A percentile compares a stretch with the other conserved stretches of the same genome.
phyloP scores from a whole-genome alignment of 148 eudicot genomes.

The Chenopodium album region DNA sequence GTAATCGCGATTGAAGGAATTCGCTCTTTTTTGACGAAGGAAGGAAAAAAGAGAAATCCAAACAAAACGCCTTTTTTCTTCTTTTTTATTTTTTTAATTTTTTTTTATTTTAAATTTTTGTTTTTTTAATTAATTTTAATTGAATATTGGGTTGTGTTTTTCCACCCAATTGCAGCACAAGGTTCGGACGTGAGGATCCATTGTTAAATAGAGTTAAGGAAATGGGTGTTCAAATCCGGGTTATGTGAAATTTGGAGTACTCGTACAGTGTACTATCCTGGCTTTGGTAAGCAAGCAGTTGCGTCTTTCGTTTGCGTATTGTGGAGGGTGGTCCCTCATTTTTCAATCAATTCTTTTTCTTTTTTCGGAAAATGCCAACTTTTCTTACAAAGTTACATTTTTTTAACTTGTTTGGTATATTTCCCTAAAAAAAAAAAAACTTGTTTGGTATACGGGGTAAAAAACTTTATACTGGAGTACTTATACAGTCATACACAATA shows the following conservation, averaged over 20 bases:
- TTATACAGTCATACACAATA: no score
- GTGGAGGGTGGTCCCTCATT: not conserved
- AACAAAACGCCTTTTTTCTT: not conserved
- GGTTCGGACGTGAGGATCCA: constrained; percentile 30
- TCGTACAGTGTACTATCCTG: no score
- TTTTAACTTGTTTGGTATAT: no score
- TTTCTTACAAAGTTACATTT: no score
- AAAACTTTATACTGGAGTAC: no score
- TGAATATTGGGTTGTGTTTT: no score
- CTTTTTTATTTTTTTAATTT: not conserved
- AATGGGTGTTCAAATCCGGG: constrained; percentile 29
- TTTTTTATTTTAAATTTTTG: not conserved
- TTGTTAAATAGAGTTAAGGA: constrained; percentile 27
- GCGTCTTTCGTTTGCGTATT: constrained; percentile 16
- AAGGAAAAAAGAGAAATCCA: not conserved
- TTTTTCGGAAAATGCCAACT: not conserved
- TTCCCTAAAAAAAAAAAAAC: no score
- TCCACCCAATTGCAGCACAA: constrained; percentile 22
- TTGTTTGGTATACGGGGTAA: no score
- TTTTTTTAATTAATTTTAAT: no score
- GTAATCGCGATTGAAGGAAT: constrained; percentile 14
- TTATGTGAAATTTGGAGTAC: not conserved
- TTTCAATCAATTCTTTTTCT: not conserved
- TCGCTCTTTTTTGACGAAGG: constrained; percentile 13
- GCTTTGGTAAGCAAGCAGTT: not conserved